phyloP scores from a whole-genome alignment of 2,329 filamentous ascomycete genomes.

The Paraphaeosphaeria sporulosa region DNA sequence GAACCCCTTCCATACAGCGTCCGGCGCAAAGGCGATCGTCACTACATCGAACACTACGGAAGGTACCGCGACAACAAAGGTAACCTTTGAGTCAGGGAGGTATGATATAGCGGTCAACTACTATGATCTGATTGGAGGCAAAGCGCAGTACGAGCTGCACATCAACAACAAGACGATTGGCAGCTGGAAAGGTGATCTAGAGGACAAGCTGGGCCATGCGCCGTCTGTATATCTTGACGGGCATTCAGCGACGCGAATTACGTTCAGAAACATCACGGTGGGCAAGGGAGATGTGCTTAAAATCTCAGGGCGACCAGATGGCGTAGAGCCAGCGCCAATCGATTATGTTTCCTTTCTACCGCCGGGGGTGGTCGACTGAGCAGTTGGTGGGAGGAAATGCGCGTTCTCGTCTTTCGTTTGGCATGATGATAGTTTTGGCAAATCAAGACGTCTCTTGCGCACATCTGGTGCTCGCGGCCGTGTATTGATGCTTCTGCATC shows the following conservation, averaged over 20 bases:
- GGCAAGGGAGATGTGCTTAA: conserved; percentile 61
- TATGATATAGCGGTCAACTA: conserved; percentile 74
- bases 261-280: conserved; percentile 61
- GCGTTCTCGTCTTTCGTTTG: neutral
- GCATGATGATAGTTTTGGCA: neutral
- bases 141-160: conserved; percentile 62
- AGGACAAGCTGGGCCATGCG: conserved; percentile 66
- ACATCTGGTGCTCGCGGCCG: neutral
- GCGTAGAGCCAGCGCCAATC: conserved; percentile 69
- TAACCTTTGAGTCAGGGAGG: conserved; percentile 60
- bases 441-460: neutral
- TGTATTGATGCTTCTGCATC: conserved; percentile 4
- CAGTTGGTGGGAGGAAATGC: neutral
- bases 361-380: conserved; percentile 62
- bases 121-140: conserved; percentile 68
- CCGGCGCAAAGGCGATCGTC: conserved; percentile 63
- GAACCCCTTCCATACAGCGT: conserved; percentile 67
- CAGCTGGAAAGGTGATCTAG: conserved; percentile 66
- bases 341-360: conserved; percentile 73
- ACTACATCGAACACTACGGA: conserved; percentile 61
- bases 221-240: conserved; percentile 68
- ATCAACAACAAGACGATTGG: conserved; percentile 64
- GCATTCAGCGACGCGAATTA: conserved; percentile 69
- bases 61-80: conserved; percentile 57
- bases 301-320: conserved; percentile 66